Evolutionary conservation across 148 eudicot genomes (phyloP), one percentile per base, ranked within the genome.

Genomic region (Amaranthus cruentus): DNA sequence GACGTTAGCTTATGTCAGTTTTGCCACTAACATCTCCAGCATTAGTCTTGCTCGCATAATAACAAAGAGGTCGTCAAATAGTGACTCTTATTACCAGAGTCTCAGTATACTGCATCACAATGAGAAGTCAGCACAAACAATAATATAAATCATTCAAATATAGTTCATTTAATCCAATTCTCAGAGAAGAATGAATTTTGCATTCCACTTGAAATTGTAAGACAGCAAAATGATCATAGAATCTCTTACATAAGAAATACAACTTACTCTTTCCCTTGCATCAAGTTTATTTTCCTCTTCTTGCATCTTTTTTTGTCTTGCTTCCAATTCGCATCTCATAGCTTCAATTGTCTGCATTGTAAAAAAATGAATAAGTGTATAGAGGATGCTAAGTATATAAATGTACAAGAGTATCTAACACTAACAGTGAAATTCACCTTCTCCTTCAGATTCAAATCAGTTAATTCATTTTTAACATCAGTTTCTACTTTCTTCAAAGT

Each of bases 191-290:
- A 15, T 4, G 10, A 48, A 51, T 21, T 47, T 2, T 13, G 49
- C 11, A 54, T 21, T 14, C 7, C 42, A 66, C 18, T 47, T 11
- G 28, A 69, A 55, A 55, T 7, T 4, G 12, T 55, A 56, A 43
- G 43, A 50, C n/a, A 47, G 51, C 68, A 65, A 47, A 51, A 47
- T 6, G 21, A 46, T 14, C 3, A 47, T 5, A 13, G 3, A 15
- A n/a, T n/a, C 3, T 66, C 42, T 15, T 4, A 3, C 55, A 66
- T 49, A n/a, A 9, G 13, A 2, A 48, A 18, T 42, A 63, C 62
- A 66, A 82, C 99, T 86, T 78, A 96, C 99, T 77, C 72, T 85
- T 86, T 96, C 97, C 85, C 85, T 85, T 47, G 79, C 74, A 75
- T 73, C 74, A 66, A 96, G 92, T 79, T 83, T 88, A 61, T 90